Percentiles rank a stretch among this genome's conserved stretches.
Evolutionary conservation across 306 rosid genomes (phyloP).

Genomic region (Myrica gale): DNA sequence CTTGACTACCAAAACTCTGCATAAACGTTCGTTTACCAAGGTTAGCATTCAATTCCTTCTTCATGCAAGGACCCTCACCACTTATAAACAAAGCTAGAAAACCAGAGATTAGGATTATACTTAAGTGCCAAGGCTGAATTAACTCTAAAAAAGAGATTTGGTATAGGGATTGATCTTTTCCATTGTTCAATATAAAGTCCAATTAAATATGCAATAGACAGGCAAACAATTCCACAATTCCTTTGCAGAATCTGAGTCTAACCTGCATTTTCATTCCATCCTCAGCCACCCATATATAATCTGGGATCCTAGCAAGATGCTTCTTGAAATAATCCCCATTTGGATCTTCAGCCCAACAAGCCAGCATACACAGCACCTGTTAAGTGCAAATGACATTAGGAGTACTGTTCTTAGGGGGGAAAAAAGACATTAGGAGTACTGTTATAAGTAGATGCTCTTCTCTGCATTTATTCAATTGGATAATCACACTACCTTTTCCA

Average conservation of each 20-base stretch:
- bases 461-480: background rate
- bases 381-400: background rate
- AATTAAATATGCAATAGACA: background rate
- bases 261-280: constrained; percentile 45
- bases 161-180: background rate
- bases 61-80: background rate
- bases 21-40: background rate
- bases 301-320: constrained; percentile 35
- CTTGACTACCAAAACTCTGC: constrained; percentile 65
- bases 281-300: constrained; percentile 41
- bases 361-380: constrained; percentile 39
- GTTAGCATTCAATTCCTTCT: background rate
- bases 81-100: background rate
- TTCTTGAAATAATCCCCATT: constrained; percentile 35
- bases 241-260: background rate
- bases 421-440: background rate
- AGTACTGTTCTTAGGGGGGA: background rate
- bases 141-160: background rate
- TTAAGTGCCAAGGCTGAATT: background rate
- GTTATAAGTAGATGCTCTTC: background rate
- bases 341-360: constrained; percentile 47
- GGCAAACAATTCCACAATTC: no score
- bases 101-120: background rate
- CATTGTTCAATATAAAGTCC: no score
- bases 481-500: constrained; percentile 31